Base-by-base conservation (phyloP, 1,284 basidiomycete genomes). In the Meira nashicola region DNA sequence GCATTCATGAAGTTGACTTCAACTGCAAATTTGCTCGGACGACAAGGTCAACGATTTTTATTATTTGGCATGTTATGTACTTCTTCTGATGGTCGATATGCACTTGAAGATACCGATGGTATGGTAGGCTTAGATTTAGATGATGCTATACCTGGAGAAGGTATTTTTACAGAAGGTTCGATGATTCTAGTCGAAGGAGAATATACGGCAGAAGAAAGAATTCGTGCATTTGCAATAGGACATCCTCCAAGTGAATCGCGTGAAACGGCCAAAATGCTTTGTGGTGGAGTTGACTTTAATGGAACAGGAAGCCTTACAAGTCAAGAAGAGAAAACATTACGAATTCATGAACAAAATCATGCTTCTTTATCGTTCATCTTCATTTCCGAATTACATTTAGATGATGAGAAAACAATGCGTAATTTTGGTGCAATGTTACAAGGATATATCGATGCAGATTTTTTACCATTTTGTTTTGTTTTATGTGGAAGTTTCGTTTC, bases 111-210 rank as follows among this genome's bases (percentile, higher is more conserved):
- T 77, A 83, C 89, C 15, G 95, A 99, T 69, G 95, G 94, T 2
- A 83, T 82, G 21, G 93, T 98, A 0, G 87, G 87, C 54, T 82
- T 99, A 33, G 92, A 98, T 77, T 87, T 97, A 70, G 86, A 87
- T 4, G 87, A 89, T 69, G 84, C 94, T 21, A 59, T 65, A 62
- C 93, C 94, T 5, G 92, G 92, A 47, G 93, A 96, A 77, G 95
- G 95, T 0, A 80, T 99, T 14, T 98, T 97, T 74, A 96, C 93
- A 0, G 93, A 98, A 79, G 95, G 95, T 0, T 91, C 88, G 62
- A 89, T 96, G 79, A 90, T 92, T 1, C 84, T 99, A 9, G 86
- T 97, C 0, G 95, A 98, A 80, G 95, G 95, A 38, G 90, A 93
- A 73, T 99, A 97, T 76, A 96, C 90, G 0, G 86, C 92, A 61